phyloP scores from a whole-genome alignment of 345 rosid genomes.

The Lepidium africanum region DNA sequence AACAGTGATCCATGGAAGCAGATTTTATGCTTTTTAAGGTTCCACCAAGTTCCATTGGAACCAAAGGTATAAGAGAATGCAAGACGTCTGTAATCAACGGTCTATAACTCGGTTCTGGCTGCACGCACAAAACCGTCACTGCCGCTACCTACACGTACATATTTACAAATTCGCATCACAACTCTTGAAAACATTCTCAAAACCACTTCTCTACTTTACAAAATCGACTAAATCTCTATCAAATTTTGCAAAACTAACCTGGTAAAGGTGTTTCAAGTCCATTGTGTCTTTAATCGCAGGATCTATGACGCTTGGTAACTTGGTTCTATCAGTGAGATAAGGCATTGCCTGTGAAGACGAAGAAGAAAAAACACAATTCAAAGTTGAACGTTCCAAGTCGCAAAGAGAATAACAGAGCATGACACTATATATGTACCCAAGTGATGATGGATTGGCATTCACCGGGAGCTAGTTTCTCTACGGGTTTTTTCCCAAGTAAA shows the following conservation, averaged over 20 bases:
- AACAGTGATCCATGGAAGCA: constrained; percentile 20
- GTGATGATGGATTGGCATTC: constrained; percentile 92
- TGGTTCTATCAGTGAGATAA: constrained; percentile 83
- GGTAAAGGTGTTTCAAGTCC: constrained; percentile 84
- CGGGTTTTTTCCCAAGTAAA: constrained; percentile 73
- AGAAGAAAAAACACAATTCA: constrained; percentile 5
- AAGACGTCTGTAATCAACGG: constrained; percentile 85
- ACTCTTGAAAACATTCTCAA: not conserved
- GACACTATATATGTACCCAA: constrained; percentile 49
- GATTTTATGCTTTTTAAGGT: constrained; percentile 36
- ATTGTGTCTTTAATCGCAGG: constrained; percentile 66
- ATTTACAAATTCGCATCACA: not conserved
- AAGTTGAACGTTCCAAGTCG: constrained; percentile 15
- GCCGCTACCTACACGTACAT: constrained; percentile 81
- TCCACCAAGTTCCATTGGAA: constrained; percentile 83
- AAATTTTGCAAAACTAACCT: constrained; percentile 42
- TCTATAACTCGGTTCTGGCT: constrained; percentile 87
- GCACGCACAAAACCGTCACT: constrained; percentile 86
- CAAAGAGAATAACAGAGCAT: not conserved
- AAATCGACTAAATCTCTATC: not conserved
- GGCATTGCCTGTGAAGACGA: constrained; percentile 91
- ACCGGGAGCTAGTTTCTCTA: constrained; percentile 77
- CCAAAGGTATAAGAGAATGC: constrained; percentile 81
- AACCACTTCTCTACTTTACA: not conserved
- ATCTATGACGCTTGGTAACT: constrained; percentile 79